These are phyloP conservation scores for Pseudonitzschia multistriata DNA, from an alignment of 108 stramenopile genomes.

Conservation along the genomic window DNA sequence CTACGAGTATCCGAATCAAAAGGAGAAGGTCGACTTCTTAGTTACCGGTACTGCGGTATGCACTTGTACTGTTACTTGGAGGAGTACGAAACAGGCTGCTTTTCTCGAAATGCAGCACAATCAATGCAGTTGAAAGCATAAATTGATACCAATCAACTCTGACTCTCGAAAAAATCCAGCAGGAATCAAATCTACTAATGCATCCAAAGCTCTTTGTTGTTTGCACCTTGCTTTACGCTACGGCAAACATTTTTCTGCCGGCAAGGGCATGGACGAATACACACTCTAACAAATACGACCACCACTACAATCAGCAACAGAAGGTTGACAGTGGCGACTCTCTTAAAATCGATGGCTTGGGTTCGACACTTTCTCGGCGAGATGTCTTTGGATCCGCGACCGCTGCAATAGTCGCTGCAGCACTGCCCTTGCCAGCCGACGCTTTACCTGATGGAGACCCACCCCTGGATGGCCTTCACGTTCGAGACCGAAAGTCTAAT, in stretches of 20 bases:
- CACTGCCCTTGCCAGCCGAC: background rate
- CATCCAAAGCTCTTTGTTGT: background rate
- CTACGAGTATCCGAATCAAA: too few species aligned
- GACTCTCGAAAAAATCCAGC: background rate
- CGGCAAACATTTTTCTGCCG: background rate
- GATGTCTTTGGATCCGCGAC: background rate
- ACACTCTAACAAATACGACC: background rate
- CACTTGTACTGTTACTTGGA: too few species aligned
- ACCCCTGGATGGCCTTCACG: background rate
- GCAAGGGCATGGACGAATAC: background rate
- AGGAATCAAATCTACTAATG: background rate
- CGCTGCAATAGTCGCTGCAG: background rate
- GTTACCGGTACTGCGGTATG: too few species aligned
- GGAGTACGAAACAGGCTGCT: too few species aligned
- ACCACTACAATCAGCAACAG: background rate
- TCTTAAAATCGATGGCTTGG: background rate
- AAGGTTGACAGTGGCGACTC: background rate
- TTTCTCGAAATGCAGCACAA: background rate
- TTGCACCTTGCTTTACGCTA: background rate
- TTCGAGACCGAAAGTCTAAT: conserved; percentile 61
- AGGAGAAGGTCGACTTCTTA: too few species aligned
- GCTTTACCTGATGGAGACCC: background rate
- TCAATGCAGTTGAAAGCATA: too few species aligned
- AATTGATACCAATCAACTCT: too few species aligned
- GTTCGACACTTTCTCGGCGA: background rate